Percentiles rank a stretch among this genome's conserved stretches.
Conservation (phyloP, 2,329 filamentous ascomycete genomes). For the Neodidymelliopsis sp. region DNA sequence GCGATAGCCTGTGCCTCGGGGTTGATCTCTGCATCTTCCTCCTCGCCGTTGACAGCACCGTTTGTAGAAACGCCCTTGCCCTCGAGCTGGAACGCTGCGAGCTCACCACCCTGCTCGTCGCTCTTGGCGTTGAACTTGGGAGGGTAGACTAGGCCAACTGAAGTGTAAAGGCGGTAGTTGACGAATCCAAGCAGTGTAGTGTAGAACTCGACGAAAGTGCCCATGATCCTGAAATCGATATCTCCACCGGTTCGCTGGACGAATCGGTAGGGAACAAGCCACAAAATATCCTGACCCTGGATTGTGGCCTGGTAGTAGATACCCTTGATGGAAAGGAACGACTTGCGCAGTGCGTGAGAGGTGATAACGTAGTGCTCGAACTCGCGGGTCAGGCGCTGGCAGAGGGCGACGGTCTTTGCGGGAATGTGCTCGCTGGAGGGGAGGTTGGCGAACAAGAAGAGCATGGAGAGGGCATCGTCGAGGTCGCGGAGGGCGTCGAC, state of each 20-base stretch:
- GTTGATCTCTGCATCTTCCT: slow-evolving; percentile 38
- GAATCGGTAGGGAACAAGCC: slow-evolving; percentile 97
- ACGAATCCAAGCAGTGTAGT: slow-evolving; percentile 94
- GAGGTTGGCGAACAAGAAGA: slow-evolving; percentile 96
- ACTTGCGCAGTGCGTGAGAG: slow-evolving; percentile 90
- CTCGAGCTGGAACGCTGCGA: slow-evolving; percentile 90
- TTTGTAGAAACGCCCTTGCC: slow-evolving; percentile 65
- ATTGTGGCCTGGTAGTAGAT: slow-evolving; percentile 99
- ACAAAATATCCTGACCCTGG: slow-evolving; percentile 94
- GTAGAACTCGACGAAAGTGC: slow-evolving; percentile 98
- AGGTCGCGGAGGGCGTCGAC: slow-evolving; percentile 91
- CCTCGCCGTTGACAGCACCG: slow-evolving; percentile 36
- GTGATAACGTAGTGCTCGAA: slow-evolving; percentile 98
- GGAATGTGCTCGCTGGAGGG: slow-evolving; percentile 89
- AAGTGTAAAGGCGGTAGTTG: slow-evolving; percentile 94
- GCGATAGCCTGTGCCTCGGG: slow-evolving; percentile 58
- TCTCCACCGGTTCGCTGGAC: slow-evolving; percentile 93
- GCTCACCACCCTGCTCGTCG: slow-evolving; percentile 88
- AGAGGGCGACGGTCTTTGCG: slow-evolving; percentile 93
- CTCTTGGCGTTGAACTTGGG: slow-evolving; percentile 89
- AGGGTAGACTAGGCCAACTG: slow-evolving; percentile 90
- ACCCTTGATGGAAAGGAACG: slow-evolving; percentile 97
- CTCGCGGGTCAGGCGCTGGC: slow-evolving; percentile 90
- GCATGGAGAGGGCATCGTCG: slow-evolving; percentile 94
- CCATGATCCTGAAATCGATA: slow-evolving; percentile 99